Base-by-base conservation (phyloP, 2,329 filamentous ascomycete genomes). In the Rhynchosporium secalis region DNA sequence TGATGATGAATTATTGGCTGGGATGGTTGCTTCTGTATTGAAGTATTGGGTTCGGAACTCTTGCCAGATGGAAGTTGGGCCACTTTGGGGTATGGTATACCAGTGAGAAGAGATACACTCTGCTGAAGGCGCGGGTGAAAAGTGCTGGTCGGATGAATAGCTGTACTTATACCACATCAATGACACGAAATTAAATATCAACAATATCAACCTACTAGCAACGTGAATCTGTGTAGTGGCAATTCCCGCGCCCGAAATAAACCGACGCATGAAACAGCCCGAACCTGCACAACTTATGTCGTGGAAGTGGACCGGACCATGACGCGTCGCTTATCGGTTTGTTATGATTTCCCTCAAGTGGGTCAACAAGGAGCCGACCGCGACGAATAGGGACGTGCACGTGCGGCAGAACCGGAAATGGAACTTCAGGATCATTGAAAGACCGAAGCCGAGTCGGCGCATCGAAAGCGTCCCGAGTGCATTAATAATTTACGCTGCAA, bases 141-240 rank as follows among this genome's bases (percentile, higher is more conserved):
- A 28, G 33, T 56, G 46, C 58, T 55, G 49, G 38, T 58, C 12
- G 49, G 56, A 54, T 41, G 49, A 52, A 47, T 57, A 46, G 56
- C 58, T 68, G 66, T 68, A 68, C 61, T 68, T 66, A 66, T 66
- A 68, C 63, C 65, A 64, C 63, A 64, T 49, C 58, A 67, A 67
- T 65, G 57, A 65, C 56, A 60, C 52, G 46, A 65, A 63, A 65
- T 28, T 31, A 10, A 5, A 36, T 28, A 3, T 10, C 29, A 40
- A 47, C 4, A 10, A 40, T 41, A 36, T 3, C n/a, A 7, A 6
- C n/a, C 31, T 9, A 15, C n/a, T 20, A 1, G 20, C 20, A 20
- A 20, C 20, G 20, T 20, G 20, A 20, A 20, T 20, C 20, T 20
- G 20, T 20, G 20, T 1, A 20, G 20, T 20, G 20, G 20, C 20